Conservation (phyloP, 495 filamentous ascomycete species). For the Emericellopsis terricola region DNA sequence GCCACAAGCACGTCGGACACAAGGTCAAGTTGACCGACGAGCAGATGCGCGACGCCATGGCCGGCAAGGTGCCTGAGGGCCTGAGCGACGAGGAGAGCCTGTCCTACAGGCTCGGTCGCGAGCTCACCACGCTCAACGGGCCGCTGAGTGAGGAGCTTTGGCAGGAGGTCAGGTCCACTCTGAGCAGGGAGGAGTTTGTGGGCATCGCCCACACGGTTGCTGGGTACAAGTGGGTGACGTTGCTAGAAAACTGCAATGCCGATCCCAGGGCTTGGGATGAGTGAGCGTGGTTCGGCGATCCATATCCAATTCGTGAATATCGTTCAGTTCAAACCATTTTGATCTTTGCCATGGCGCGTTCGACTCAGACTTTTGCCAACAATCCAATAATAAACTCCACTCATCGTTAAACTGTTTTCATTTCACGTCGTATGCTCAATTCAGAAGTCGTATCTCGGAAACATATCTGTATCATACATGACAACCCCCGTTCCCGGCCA, state of each 20-base stretch:
- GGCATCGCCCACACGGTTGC: slow-evolving; percentile 2
- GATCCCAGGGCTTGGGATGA: no score
- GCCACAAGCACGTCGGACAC: not conserved
- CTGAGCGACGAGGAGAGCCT: slow-evolving; percentile 3
- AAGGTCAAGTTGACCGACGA: not conserved
- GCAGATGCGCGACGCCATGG: slow-evolving; percentile 1
- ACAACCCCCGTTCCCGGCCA: no score
- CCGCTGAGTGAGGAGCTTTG: not conserved
- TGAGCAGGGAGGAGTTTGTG: not conserved
- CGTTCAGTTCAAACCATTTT: no score
- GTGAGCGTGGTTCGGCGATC: no score
- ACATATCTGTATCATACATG: no score
- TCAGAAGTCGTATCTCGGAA: no score
- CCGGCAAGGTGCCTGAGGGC: slow-evolving; percentile 2
- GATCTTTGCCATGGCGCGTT: no score
- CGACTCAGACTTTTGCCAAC: no score
- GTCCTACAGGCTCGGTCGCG: slow-evolving; percentile 3
- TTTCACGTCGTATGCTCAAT: no score
- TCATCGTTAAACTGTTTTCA: no score
- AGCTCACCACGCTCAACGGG: not conserved
- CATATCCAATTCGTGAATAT: no score
- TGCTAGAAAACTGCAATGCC: slow-evolving; percentile 3
- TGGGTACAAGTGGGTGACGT: slow-evolving; percentile 4
- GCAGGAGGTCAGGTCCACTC: not conserved
- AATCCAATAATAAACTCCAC: no score